These are phyloP conservation scores for Teunomyces gatunensis DNA, from an alignment of 805 yeast genomes.

Conservation along the genomic window DNA sequence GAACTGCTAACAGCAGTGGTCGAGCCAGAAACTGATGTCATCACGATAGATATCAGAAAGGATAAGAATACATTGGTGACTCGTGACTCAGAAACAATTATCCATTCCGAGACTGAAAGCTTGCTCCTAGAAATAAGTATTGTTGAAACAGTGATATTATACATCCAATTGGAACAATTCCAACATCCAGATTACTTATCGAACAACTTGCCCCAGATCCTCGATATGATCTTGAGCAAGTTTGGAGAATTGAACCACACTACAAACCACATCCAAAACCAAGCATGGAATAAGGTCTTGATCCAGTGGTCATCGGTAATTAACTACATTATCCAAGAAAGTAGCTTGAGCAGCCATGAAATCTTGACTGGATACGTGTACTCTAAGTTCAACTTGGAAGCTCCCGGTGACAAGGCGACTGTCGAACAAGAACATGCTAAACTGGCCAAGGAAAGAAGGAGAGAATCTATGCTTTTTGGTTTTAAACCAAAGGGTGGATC, in stretches of 20 bases:
- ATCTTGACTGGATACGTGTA: constrained; percentile 30
- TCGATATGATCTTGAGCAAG: constrained; percentile 30
- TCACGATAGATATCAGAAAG: constrained; percentile 14
- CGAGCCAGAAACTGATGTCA: constrained; percentile 18
- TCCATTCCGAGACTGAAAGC: constrained; percentile 17
- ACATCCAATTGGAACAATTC: constrained; percentile 39
- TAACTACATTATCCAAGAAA: constrained; percentile 31
- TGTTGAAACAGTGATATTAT: constrained; percentile 32
- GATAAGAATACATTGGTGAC: constrained; percentile 18
- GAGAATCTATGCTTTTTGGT: constrained; percentile 25
- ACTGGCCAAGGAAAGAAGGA: constrained; percentile 11
- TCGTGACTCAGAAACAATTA: constrained; percentile 28
- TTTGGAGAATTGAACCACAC: constrained; percentile 22
- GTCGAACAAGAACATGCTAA: background rate
- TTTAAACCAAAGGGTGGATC: constrained; percentile 22
- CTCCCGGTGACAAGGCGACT: constrained; percentile 5
- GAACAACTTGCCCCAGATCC: constrained; percentile 19
- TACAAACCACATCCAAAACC: constrained; percentile 29
- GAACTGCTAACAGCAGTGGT: constrained; percentile 16
- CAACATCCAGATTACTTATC: constrained; percentile 38
- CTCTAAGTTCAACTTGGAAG: constrained; percentile 22
- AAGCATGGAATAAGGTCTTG: constrained; percentile 29
- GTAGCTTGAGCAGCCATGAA: constrained; percentile 38
- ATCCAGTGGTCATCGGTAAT: constrained; percentile 28
- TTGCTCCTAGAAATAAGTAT: constrained; percentile 28